Conservation (phyloP, 2,329 filamentous ascomycete genomes). For the Stachybotrys chartarum region DNA sequence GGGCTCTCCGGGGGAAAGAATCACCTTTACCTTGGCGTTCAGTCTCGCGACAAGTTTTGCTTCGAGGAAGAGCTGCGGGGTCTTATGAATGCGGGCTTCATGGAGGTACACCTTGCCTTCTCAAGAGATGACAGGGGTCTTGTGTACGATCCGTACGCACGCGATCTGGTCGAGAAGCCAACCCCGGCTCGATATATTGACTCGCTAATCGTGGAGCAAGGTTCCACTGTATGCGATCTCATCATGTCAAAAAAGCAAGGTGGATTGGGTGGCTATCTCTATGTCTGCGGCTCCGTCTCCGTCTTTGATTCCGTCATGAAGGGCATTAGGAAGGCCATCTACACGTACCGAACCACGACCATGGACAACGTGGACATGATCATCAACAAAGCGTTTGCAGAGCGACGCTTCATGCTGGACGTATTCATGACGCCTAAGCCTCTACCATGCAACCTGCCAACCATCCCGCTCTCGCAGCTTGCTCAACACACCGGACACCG, state of each 20-base stretch:
- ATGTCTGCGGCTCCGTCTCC: constrained; percentile 20
- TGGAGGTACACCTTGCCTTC: constrained; percentile 47
- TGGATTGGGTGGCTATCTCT: constrained; percentile 32
- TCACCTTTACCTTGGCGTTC: constrained; percentile 43
- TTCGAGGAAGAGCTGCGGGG: constrained; percentile 13
- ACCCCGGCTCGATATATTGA: constrained; percentile 46
- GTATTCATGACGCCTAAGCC: constrained; percentile 50
- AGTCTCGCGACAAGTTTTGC: constrained; percentile 38
- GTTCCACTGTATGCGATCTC: constrained; percentile 41
- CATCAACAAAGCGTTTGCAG: constrained; percentile 44
- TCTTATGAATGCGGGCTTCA: constrained; percentile 33
- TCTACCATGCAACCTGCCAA: constrained; percentile 40
- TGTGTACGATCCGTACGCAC: constrained; percentile 29
- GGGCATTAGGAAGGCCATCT: constrained; percentile 48
- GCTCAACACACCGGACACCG: constrained; percentile 44
- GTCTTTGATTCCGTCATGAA: constrained; percentile 44
- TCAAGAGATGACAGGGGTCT: constrained; percentile 42
- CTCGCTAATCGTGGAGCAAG: constrained; percentile 42
- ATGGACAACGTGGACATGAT: constrained; percentile 44
- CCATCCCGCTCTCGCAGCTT: constrained; percentile 41
- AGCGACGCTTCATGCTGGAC: constrained; percentile 49
- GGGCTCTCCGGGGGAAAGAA: constrained; percentile 34
- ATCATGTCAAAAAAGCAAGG: constrained; percentile 51
- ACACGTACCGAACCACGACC: constrained; percentile 42
- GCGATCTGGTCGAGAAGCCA: constrained; percentile 40